phyloP scores from a whole-genome alignment of 176 grass and related monocot species.

The Panicum miliaceum region DNA sequence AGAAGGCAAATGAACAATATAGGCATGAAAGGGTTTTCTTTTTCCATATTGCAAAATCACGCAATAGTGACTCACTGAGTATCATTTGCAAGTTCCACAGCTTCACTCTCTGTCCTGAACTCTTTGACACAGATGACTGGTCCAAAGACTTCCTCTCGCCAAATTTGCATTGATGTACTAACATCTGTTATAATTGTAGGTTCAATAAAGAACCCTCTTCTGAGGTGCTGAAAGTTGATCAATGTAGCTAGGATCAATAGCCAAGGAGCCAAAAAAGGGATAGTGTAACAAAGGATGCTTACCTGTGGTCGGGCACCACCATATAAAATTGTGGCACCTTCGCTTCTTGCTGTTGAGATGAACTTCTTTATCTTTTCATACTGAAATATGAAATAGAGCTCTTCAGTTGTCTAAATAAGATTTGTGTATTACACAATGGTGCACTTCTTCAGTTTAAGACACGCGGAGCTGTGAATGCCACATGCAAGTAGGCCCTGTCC shows the following conservation, averaged over 20 bases:
- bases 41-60: neutral
- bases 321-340: conserved; percentile 83
- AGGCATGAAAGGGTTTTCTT: neutral
- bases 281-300: conserved; percentile 23
- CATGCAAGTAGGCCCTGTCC: neutral
- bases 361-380: conserved; percentile 85
- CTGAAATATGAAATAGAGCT: conserved; percentile 49
- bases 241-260: conserved; percentile 36
- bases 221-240: conserved; percentile 68
- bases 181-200: conserved; percentile 88
- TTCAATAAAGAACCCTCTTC: conserved; percentile 88
- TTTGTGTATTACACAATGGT: neutral
- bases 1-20: neutral
- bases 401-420: neutral
- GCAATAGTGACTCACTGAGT: conserved; percentile 65
- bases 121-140: conserved; percentile 90
- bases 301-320: conserved; percentile 83
- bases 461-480: neutral
- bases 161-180: conserved; percentile 93
- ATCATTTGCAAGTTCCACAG: conserved; percentile 93
- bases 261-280: conserved; percentile 1
- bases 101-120: conserved; percentile 89
- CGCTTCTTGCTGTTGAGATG: conserved; percentile 70
- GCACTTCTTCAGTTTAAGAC: conserved; percentile 18
- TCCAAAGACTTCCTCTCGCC: conserved; percentile 96